Evolutionary conservation across 1,139 yeast genomes (phyloP), one percentile per base, ranked within the genome.

Genomic region (Protomyces gravidus): DNA sequence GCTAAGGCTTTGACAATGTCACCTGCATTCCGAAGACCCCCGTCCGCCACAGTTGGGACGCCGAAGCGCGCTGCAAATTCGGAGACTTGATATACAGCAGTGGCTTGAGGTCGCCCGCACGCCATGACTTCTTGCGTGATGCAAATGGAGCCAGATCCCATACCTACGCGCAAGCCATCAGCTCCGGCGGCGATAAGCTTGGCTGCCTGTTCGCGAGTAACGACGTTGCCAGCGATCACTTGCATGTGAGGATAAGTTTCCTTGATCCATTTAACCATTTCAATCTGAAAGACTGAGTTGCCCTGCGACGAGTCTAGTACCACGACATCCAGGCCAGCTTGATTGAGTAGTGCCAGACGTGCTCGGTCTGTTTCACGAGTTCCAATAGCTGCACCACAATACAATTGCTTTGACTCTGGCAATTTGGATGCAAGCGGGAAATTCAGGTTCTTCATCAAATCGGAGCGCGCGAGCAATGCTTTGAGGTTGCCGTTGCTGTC

Each of bases 121-220:
- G 99, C 98, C 99, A 92, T 92, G 63, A 92, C 98, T 78, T 92
- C 99, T 79, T 94, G 98, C 62, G 98, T 92, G 72, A 92, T 94
- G 81, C 62, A 62, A 9, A 55, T 59, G 28, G 55, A 45, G n/a
- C 98, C 98, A 47, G 97, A 89, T 70, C 99, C 99, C 99, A 92
- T 92, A 78, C 98, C 99, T 67, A 92, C 90, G 81, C 97, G 89
- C 71, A 92, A 81, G 73, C 90, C 98, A 75, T 92, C 99, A 61
- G 95, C 96, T 76, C 98, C 98, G 61, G 95, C 97, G 69, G 82
- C 86, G 69, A 92, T 94, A 72, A 92, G 82, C 70, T 84, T 80
- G 66, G 99, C 98, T 66, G 98, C 97, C 80, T 94, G 98, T 75
- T 92, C 98, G 76, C 98, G 86, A 67, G 97, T 90, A 64, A 90